Evolutionary conservation across 1,284 basidiomycete genomes (phyloP).

Genomic region (Pyrrhoderma lamaoense): DNA sequence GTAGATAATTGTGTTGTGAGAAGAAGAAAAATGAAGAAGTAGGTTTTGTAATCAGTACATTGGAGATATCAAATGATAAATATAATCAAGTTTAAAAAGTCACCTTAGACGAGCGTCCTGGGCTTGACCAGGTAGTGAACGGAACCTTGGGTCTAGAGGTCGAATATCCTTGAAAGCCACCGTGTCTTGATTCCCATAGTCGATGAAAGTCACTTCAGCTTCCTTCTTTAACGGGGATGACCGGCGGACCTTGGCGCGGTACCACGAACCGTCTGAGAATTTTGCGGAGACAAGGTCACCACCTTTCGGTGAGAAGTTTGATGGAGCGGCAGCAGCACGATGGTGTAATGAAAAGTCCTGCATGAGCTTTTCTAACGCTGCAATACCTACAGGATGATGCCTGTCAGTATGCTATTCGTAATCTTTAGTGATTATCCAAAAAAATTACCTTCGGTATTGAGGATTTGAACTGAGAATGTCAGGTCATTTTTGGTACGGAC

Average conservation of each 20-base stretch:
- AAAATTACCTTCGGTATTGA: conserved; percentile 73
- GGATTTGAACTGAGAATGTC: conserved; percentile 86
- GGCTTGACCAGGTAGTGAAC: conserved; percentile 75
- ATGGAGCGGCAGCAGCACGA: conserved; percentile 50
- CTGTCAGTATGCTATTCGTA: too few species aligned
- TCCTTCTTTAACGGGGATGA: conserved; percentile 80
- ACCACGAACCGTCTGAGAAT: conserved; percentile 89
- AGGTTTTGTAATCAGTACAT: too few species aligned
- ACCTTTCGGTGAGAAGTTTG: conserved; percentile 67
- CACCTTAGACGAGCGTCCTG: conserved; percentile 76
- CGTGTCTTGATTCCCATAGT: conserved; percentile 86
- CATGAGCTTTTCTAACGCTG: conserved; percentile 90
- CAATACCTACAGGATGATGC: conserved; percentile 51
- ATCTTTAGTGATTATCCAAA: neutral
- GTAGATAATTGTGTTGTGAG: conserved; percentile 8
- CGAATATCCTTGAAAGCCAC: conserved; percentile 70
- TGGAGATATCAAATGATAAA: too few species aligned
- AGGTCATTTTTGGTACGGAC: conserved; percentile 72
- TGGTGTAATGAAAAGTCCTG: conserved; percentile 85
- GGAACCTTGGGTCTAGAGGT: conserved; percentile 82
- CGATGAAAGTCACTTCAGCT: conserved; percentile 82
- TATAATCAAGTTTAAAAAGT: conserved; percentile 16
- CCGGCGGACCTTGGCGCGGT: conserved; percentile 83
- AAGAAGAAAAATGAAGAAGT: too few species aligned
- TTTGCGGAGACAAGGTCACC: conserved; percentile 90